phyloP scores from a whole-genome alignment of 2,329 filamentous ascomycete species.

The Penicillium polonicum region DNA sequence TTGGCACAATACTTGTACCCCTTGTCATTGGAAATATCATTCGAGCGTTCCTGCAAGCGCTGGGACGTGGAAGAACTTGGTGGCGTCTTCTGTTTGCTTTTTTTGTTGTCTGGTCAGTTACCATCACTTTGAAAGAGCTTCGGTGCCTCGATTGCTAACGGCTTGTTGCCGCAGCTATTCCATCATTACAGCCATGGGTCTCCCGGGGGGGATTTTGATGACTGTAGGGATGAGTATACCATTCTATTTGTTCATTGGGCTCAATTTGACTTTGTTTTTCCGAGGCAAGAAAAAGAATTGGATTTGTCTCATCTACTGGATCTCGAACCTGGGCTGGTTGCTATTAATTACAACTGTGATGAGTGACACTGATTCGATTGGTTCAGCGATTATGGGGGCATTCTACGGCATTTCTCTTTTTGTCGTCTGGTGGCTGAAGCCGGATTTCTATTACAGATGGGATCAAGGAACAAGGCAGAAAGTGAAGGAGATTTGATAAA shows the following conservation, averaged over 20 bases:
- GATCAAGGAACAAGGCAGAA: neutral
- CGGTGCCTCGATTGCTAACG: neutral
- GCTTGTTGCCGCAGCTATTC: neutral
- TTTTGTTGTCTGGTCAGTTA: neutral
- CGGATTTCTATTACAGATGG: neutral
- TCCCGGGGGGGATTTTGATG: no score
- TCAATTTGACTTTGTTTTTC: no score
- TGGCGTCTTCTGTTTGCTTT: neutral
- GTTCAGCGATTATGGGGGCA: neutral
- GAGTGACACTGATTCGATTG: no score
- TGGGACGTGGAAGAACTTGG: neutral
- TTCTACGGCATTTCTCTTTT: neutral
- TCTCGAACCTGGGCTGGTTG: no score
- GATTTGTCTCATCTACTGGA: neutral
- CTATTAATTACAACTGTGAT: no score
- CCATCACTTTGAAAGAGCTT: neutral
- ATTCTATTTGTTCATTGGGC: no score
- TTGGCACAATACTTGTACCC: neutral
- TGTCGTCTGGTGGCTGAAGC: neutral
- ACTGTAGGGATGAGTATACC: no score
- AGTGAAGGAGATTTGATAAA: neutral
- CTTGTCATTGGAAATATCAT: neutral
- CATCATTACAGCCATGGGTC: no score
- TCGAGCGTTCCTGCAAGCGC: neutral
- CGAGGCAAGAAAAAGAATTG: no score